These are phyloP conservation scores for Drechslera avenae DNA, from an alignment of 2,329 filamentous ascomycete species.

Conservation along the genomic window DNA sequence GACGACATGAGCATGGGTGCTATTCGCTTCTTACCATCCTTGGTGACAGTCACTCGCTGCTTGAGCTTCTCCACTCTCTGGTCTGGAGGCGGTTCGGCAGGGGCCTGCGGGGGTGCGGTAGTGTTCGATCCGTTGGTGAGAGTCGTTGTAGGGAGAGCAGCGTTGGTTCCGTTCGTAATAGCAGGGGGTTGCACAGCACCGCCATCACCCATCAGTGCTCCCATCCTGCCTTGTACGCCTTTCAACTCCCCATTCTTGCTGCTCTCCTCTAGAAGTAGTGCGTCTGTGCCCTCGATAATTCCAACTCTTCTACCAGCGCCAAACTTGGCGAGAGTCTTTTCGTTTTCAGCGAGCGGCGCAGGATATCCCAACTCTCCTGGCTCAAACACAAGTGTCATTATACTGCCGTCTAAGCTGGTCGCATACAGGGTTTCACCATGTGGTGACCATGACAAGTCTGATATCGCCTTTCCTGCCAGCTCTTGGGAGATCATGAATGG, in stretches of 20 bases:
- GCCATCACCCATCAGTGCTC: constrained; percentile 92
- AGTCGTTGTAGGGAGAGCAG: constrained; percentile 50
- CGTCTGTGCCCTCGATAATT: constrained; percentile 90
- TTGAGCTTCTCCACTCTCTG: constrained; percentile 74
- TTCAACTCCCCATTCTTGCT: constrained; percentile 90
- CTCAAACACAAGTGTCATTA: constrained; percentile 81
- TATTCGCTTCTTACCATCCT: constrained; percentile 96
- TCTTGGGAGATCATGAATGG: constrained; percentile 91
- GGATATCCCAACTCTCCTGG: constrained; percentile 89
- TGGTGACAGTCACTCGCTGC: constrained; percentile 89
- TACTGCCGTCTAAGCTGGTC: constrained; percentile 86
- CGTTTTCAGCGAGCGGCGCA: constrained; percentile 83
- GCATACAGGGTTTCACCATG: constrained; percentile 87
- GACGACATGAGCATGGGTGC: constrained; percentile 85
- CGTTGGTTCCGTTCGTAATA: constrained; percentile 61
- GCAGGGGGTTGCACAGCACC: constrained; percentile 54
- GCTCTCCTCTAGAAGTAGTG: constrained; percentile 82
- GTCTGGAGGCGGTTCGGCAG: constrained; percentile 51
- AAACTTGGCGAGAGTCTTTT: constrained; percentile 90
- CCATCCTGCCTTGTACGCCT: constrained; percentile 93
- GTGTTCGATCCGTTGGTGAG: constrained; percentile 54
- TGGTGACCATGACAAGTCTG: constrained; percentile 91
- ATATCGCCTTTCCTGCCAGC: constrained; percentile 86
- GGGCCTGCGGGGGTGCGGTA: constrained; percentile 34
- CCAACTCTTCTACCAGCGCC: constrained; percentile 87